Evolutionary conservation across 495 filamentous ascomycete genomes (phyloP).

Genomic region (Pseudomonodictys pantanalensis): DNA sequence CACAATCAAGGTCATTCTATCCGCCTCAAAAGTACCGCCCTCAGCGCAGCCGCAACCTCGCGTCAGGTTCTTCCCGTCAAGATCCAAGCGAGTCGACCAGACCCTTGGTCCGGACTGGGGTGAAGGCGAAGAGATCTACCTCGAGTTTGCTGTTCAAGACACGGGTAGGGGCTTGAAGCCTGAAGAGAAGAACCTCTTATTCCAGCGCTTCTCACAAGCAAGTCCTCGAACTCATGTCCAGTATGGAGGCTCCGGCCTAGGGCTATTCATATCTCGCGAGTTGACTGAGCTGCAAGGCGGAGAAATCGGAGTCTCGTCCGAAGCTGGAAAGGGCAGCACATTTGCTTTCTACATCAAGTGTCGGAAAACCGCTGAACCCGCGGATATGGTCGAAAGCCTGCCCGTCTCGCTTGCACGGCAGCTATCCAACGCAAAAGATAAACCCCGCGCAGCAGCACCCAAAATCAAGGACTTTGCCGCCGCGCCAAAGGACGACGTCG

Average conservation of each 20-base stretch:
- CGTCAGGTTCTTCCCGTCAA: conserved; percentile 41
- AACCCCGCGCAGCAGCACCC: neutral
- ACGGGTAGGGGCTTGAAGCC: conserved; percentile 73
- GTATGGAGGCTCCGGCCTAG: conserved; percentile 80
- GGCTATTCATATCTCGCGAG: conserved; percentile 75
- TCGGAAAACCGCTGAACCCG: conserved; percentile 44
- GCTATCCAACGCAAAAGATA: conserved; percentile 22
- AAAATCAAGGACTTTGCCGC: conserved; percentile 37
- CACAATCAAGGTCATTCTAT: conserved; percentile 66
- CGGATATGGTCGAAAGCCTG: conserved; percentile 21
- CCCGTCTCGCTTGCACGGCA: conserved; percentile 14
- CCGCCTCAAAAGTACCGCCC: conserved; percentile 58
- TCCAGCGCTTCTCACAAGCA: conserved; percentile 78
- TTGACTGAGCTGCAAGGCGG: conserved; percentile 80
- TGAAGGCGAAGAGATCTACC: conserved; percentile 60
- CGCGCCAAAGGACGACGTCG: neutral
- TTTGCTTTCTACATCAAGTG: conserved; percentile 82
- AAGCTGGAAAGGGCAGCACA: conserved; percentile 69
- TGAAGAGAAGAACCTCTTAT: conserved; percentile 70
- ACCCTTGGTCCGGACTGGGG: conserved; percentile 64
- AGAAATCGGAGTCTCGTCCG: conserved; percentile 74
- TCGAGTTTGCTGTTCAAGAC: conserved; percentile 73
- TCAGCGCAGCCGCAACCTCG: conserved; percentile 44
- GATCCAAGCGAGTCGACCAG: conserved; percentile 44
- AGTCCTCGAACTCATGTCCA: conserved; percentile 73